These are phyloP conservation scores for Phytophthora pistaciae DNA, from an alignment of 352 stramenopile species.

Conservation along the genomic window DNA sequence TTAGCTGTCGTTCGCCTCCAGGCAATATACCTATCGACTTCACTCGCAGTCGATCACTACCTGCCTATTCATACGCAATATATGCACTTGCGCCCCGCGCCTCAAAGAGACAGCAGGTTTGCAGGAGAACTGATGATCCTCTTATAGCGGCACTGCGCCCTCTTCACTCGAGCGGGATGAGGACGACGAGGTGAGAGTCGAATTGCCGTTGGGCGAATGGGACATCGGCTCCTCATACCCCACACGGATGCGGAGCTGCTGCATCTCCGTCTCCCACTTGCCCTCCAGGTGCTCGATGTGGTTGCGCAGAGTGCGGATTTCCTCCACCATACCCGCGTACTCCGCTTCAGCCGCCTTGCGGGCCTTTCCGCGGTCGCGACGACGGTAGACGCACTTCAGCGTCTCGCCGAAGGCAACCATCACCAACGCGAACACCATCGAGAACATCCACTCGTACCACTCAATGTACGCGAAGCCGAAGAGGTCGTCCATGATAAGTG, in stretches of 20 bases:
- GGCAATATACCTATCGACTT: slow-evolving; percentile 16
- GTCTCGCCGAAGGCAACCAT: slow-evolving; percentile 80
- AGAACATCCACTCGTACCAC: slow-evolving; percentile 82
- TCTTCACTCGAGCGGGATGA: slow-evolving; percentile 35
- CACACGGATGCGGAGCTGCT: slow-evolving; percentile 47
- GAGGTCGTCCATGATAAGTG: slow-evolving; percentile 68
- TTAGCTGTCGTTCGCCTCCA: slow-evolving; percentile 19
- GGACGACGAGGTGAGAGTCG: slow-evolving; percentile 53
- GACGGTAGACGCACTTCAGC: slow-evolving; percentile 72
- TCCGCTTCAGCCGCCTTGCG: slow-evolving; percentile 49
- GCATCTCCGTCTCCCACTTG: slow-evolving; percentile 61
- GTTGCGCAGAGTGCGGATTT: slow-evolving; percentile 66
- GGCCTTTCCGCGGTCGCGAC: slow-evolving; percentile 57
- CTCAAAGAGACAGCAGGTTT: not conserved
- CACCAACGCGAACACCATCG: slow-evolving; percentile 68
- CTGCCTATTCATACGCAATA: slow-evolving; percentile 36
- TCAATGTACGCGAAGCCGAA: slow-evolving; percentile 78
- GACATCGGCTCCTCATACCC: slow-evolving; percentile 13
- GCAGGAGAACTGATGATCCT: slow-evolving; percentile 1
- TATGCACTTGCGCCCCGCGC: slow-evolving; percentile 21
- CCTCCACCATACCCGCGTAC: slow-evolving; percentile 56
- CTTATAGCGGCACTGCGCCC: slow-evolving; percentile 32
- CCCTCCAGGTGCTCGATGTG: slow-evolving; percentile 71
- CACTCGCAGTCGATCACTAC: slow-evolving; percentile 20
- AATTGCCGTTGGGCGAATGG: slow-evolving; percentile 43